Evolutionary conservation across 345 rosid genomes (phyloP).

Genomic region (Gossypioides kirkii): DNA sequence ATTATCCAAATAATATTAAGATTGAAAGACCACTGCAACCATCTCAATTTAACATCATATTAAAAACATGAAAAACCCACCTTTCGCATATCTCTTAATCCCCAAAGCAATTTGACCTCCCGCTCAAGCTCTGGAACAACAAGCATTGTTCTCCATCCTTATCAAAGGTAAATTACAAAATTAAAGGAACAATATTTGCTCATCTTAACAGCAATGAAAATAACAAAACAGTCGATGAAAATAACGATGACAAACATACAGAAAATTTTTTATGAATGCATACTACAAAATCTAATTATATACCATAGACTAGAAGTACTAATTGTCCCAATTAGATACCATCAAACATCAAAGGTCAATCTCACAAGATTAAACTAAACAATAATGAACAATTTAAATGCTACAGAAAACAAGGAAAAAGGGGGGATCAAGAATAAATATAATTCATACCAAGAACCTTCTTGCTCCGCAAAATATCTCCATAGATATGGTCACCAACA

Average conservation of each 20-base stretch:
- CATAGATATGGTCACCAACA: slow-evolving; percentile 97
- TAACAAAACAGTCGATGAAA: neutral
- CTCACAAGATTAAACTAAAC: neutral
- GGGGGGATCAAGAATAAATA: neutral
- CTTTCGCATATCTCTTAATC: slow-evolving; percentile 66
- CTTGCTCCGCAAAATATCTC: slow-evolving; percentile 96
- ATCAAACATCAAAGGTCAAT: neutral
- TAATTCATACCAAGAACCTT: slow-evolving; percentile 71
- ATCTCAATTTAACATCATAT: neutral
- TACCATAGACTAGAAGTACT: neutral
- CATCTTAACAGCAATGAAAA: neutral
- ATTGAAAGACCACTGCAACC: neutral
- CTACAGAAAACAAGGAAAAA: neutral
- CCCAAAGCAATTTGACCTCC: slow-evolving; percentile 88
- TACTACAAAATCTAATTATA: neutral
- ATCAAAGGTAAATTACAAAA: neutral
- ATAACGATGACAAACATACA: no score
- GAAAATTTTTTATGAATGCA: neutral
- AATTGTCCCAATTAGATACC: neutral
- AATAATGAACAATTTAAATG: neutral
- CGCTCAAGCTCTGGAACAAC: slow-evolving; percentile 96
- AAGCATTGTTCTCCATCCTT: slow-evolving; percentile 99
- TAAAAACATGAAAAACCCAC: slow-evolving; percentile 28
- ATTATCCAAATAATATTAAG: neutral
- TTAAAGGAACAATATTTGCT: neutral